phyloP scores from a whole-genome alignment of 208 protist genomes.

The Leptomonas seymouri region DNA sequence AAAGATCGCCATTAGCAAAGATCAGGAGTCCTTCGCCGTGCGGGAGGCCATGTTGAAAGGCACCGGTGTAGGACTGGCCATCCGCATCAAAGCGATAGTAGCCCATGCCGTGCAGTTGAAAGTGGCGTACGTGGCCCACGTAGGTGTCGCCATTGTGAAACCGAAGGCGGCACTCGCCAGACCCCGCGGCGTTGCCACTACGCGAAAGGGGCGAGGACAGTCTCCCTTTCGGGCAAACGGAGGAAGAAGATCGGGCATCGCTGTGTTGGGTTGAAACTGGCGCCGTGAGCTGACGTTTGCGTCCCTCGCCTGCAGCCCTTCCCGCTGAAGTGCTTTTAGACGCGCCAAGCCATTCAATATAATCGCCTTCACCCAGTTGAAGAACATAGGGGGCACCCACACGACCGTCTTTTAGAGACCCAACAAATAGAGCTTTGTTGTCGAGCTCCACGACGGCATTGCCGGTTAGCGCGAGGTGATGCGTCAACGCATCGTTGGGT shows the following conservation, averaged over 20 bases:
- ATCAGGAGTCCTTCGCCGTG: slow-evolving; percentile 60
- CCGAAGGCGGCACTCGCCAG: slow-evolving; percentile 50
- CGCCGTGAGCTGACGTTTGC: no score
- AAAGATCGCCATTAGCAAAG: slow-evolving; percentile 67
- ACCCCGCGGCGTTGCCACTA: slow-evolving; percentile 14
- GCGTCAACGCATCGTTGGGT: background rate
- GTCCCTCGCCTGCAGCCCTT: no score
- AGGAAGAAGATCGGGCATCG: background rate
- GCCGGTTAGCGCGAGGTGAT: slow-evolving; percentile 27
- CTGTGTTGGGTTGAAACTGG: no score
- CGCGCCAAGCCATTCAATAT: slow-evolving; percentile 55
- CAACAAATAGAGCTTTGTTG: slow-evolving; percentile 50
- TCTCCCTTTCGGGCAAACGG: no score
- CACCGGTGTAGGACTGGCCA: slow-evolving; percentile 60
- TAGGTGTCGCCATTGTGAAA: slow-evolving; percentile 70
- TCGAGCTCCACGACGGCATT: slow-evolving; percentile 51
- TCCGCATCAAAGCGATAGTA: slow-evolving; percentile 50
- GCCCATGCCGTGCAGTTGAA: slow-evolving; percentile 59
- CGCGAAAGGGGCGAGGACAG: no score
- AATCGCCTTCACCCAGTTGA: slow-evolving; percentile 46
- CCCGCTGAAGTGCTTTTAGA: background rate
- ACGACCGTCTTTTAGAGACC: slow-evolving; percentile 29
- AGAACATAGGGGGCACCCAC: slow-evolving; percentile 33
- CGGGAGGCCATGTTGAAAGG: slow-evolving; percentile 43
- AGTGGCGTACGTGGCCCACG: slow-evolving; percentile 53